Conservation (phyloP, 495 filamentous ascomycete species). For the Sporormia fimetaria region DNA sequence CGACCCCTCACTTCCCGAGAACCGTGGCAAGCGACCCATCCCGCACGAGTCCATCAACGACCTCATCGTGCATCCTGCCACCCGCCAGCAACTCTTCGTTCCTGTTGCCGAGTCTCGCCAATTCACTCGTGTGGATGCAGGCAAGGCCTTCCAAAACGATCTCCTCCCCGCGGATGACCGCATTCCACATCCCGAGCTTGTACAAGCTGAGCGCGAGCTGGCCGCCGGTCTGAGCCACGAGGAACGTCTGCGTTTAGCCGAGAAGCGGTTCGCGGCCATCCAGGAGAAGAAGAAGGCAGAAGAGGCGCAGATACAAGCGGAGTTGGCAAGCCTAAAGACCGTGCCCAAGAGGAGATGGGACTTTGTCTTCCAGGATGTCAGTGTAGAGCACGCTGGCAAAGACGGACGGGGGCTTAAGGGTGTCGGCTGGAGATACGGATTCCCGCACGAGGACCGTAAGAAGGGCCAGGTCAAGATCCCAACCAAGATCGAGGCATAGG, state of each 20-base stretch:
- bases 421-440: constrained; percentile 54
- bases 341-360: constrained; percentile 56
- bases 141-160: constrained; percentile 60
- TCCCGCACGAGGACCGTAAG: constrained; percentile 59
- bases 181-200: constrained; percentile 79
- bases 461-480: constrained; percentile 65
- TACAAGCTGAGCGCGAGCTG: constrained; percentile 45
- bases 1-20: constrained; percentile 9
- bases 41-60: constrained; percentile 86
- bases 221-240: constrained; percentile 29
- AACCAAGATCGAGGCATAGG: constrained; percentile 40
- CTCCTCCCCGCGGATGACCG: constrained; percentile 76
- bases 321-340: constrained; percentile 32
- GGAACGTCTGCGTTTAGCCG: constrained; percentile 34
- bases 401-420: constrained; percentile 35
- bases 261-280: constrained; percentile 36
- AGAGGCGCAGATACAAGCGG: constrained; percentile 37
- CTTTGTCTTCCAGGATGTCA: constrained; percentile 66
- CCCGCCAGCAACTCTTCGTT: constrained; percentile 75
- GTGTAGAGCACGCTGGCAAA: constrained; percentile 45
- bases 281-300: constrained; percentile 30
- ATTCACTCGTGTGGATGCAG: constrained; percentile 84
- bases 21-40: constrained; percentile 17
- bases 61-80: constrained; percentile 68
- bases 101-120: constrained; percentile 80